Evolutionary conservation across 345 rosid genomes (phyloP).

Genomic region (Crucihimalaya himalaica): DNA sequence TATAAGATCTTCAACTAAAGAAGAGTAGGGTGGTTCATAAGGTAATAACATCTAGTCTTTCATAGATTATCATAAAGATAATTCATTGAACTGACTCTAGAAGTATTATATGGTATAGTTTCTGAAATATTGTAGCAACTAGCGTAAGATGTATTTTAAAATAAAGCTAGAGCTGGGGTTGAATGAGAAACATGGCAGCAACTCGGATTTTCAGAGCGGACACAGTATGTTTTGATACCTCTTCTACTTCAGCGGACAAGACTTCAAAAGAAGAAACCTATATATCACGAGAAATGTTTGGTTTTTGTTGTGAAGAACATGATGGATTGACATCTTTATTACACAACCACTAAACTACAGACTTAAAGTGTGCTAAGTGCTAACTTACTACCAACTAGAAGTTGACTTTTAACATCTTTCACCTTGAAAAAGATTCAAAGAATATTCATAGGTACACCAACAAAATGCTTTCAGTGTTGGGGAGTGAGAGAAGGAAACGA

Average conservation of each 20-base stretch:
- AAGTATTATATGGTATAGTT: neutral
- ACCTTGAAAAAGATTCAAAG: slow-evolving; percentile 36
- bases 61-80: slow-evolving; percentile 3
- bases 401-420: slow-evolving; percentile 34
- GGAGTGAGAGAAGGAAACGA: slow-evolving; percentile 97
- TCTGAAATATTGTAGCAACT: slow-evolving; percentile 2
- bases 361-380: slow-evolving; percentile 25
- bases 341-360: slow-evolving; percentile 18
- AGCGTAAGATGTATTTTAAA: slow-evolving; percentile 14
- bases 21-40: slow-evolving; percentile 42
- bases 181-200: slow-evolving; percentile 12
- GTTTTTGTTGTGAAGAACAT: slow-evolving; percentile 14
- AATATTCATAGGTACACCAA: slow-evolving; percentile 28
- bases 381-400: slow-evolving; percentile 43
- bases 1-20: slow-evolving; percentile 52
- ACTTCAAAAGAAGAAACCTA: neutral
- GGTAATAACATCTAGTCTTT: slow-evolving; percentile 8
- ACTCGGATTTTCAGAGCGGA: neutral
- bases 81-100: slow-evolving; percentile 13
- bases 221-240: neutral
- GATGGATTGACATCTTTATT: slow-evolving; percentile 41
- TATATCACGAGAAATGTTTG: slow-evolving; percentile 19
- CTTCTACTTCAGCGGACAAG: neutral
- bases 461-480: slow-evolving; percentile 49
- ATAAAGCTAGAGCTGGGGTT: slow-evolving; percentile 21